Evolutionary conservation across 805 yeast species (phyloP), one percentile per base, ranked within the genome.

Genomic region (Yamadazyma akitaensis): DNA sequence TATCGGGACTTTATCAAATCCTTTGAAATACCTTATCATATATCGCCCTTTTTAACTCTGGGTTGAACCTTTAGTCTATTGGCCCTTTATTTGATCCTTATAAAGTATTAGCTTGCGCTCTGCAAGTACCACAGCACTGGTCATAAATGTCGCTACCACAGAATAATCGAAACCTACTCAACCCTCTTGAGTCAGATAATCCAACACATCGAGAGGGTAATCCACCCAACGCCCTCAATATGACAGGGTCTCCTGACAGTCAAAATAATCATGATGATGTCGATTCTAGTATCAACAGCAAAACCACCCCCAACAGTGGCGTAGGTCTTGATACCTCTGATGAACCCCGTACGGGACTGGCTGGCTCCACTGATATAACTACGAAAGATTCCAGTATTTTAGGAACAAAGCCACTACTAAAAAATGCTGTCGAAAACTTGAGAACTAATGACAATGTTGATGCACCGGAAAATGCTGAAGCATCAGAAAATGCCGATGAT

Each of bases 61-160:
- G 32, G n/a, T 11, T 28, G n/a, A 28, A 28, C 32, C 32, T 12
- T 13, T 28, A 11, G 32, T 12, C 30, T 13, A 28, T 3, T 9
- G 12, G n/a, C n/a, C 5, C n/a, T 28, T 28, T 12, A 12, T 28
- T 9, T 13, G 32, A 9, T 5, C 5, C 9, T 28, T 28, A 12
- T 13, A 11, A 13, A 26, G 7, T 16, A 2, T 18, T 17, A n/a
- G 41, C 41, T 38, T 38, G 41, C 41, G 32, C 19, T 2, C 21
- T 21, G 41, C 41, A 38, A 38, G 41, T 16, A n/a, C 41, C 33
- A 21, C n/a, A 37, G 18, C 41, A 26, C 32, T 26, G 33, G 33
- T n/a, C 25, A 25, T 26, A 21, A 19, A 38, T 38, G 41, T 38
- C 41, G 21, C 32, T 25, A 14, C 37, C 37, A n/a, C 17, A 33